A percentile compares a stretch with the other conserved stretches of the same genome.
Evolutionary conservation across 2,329 filamentous ascomycete species (phyloP).

Genomic region (Tolypocladium tundrense): DNA sequence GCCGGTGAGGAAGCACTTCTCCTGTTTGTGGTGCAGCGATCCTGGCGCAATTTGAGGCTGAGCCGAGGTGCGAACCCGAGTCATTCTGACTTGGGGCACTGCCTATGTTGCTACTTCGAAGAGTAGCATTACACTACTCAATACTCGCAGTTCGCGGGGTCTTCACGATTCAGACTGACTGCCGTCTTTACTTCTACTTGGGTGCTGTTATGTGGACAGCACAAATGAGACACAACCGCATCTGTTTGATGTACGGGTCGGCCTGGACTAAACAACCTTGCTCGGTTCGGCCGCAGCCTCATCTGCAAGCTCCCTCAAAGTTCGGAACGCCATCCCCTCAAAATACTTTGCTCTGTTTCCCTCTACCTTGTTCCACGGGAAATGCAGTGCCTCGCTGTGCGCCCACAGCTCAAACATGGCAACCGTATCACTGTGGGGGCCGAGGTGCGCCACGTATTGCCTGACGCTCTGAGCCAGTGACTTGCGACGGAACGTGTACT

Average conservation of each 20-base stretch:
- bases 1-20: too few species aligned
- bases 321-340: not conserved
- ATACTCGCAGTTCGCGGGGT: too few species aligned
- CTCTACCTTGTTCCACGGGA: not conserved
- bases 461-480: constrained; percentile 1
- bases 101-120: too few species aligned
- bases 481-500: constrained; percentile 1
- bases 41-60: too few species aligned
- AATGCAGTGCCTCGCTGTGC: not conserved
- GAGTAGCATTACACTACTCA: too few species aligned
- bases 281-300: not conserved
- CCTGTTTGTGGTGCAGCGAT: too few species aligned
- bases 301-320: not conserved
- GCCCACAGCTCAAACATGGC: constrained; percentile 3
- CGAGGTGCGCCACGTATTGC: constrained; percentile 1
- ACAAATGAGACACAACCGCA: not conserved
- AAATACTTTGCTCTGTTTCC: constrained; percentile 2
- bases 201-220: too few species aligned
- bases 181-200: too few species aligned
- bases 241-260: not conserved
- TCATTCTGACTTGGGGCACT: too few species aligned
- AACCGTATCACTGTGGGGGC: not conserved
- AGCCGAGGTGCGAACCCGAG: too few species aligned
- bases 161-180: too few species aligned
- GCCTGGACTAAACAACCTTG: not conserved